Conservation (phyloP, 2,329 filamentous ascomycete species). For the Xylaria multiplex region DNA sequence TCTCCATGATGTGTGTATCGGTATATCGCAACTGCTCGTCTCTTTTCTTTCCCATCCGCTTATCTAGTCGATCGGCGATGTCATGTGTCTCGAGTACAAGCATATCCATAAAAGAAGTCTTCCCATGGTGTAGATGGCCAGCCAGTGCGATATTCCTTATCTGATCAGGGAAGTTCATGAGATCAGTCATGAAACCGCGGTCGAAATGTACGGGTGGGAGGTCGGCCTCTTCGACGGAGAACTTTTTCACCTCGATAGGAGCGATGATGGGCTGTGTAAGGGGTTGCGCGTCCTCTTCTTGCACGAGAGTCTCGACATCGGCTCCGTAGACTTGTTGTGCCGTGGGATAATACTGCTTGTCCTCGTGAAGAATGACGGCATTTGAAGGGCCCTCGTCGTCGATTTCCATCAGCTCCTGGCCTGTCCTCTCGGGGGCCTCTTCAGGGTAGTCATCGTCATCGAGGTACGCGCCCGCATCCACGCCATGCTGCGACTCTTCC, state of each 20-base stretch:
- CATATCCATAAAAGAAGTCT: conserved; percentile 99
- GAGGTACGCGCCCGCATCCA: conserved; percentile 78
- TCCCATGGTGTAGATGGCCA: conserved; percentile 95
- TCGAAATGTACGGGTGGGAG: conserved; percentile 89
- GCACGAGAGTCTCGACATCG: conserved; percentile 93
- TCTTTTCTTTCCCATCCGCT: conserved; percentile 79
- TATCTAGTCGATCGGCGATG: conserved; percentile 79
- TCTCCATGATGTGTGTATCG: conserved; percentile 87
- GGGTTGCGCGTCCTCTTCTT: conserved; percentile 96
- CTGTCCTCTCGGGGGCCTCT: conserved; percentile 70
- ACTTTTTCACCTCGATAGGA: conserved; percentile 94
- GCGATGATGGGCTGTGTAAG: conserved; percentile 93
- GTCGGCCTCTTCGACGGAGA: conserved; percentile 90
- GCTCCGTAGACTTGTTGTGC: conserved; percentile 93
- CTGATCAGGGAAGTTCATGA: conserved; percentile 96
- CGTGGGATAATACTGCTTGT: conserved; percentile 99
- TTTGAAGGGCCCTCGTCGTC: conserved; percentile 93
- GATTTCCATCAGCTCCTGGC: conserved; percentile 92
- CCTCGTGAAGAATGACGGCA: conserved; percentile 96
- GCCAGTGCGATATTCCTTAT: conserved; percentile 91
- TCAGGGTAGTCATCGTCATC: conserved; percentile 83
- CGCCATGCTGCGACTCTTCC: conserved; percentile 81
- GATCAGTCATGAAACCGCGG: conserved; percentile 90
- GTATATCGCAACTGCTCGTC: conserved; percentile 96
- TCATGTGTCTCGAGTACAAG: conserved; percentile 95